phyloP scores from a whole-genome alignment of 208 protist species.

The Trypanosoma scelopori region DNA sequence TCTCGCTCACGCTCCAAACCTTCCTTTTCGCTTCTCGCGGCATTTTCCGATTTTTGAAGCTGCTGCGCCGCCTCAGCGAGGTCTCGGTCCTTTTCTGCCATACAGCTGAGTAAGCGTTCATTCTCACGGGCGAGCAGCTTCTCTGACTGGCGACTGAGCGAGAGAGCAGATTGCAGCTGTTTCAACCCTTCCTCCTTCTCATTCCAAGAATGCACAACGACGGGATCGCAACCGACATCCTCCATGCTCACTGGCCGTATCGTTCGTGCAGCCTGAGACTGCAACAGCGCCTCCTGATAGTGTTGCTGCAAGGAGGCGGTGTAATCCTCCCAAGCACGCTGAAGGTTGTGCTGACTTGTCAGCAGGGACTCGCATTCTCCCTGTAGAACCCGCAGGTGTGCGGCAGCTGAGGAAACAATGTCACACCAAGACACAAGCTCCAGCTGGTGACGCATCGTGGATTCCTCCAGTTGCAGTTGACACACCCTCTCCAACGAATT shows the following conservation, averaged over 20 bases:
- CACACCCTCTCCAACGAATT: constrained; percentile 4
- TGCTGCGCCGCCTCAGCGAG: constrained; percentile 20
- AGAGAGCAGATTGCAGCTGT: constrained; percentile 38
- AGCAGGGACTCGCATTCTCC: constrained; percentile 8
- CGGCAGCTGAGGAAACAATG: not conserved
- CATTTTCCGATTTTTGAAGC: constrained; percentile 3
- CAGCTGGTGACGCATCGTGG: constrained; percentile 15
- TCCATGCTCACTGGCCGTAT: not conserved
- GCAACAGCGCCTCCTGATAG: constrained; percentile 10
- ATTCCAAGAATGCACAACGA: not conserved
- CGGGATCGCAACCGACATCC: constrained; percentile 24
- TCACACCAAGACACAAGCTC: constrained; percentile 13
- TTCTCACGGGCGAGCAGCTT: constrained; percentile 49
- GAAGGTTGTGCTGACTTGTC: constrained; percentile 32
- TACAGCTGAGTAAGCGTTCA: constrained; percentile 41
- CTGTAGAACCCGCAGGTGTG: constrained; percentile 1
- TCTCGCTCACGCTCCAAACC: constrained; percentile 49
- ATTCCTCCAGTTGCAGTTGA: constrained; percentile 22
- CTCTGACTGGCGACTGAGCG: constrained; percentile 37
- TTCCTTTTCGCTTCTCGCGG: constrained; percentile 25
- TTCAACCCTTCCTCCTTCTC: constrained; percentile 27
- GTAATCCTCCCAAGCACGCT: constrained; percentile 42
- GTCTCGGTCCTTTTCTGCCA: constrained; percentile 35
- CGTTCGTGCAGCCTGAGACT: constrained; percentile 1
- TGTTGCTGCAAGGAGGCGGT: constrained; percentile 27